Base-by-base conservation (phyloP, 352 stramenopile species). In the Peronosclerospora sorghi region DNA sequence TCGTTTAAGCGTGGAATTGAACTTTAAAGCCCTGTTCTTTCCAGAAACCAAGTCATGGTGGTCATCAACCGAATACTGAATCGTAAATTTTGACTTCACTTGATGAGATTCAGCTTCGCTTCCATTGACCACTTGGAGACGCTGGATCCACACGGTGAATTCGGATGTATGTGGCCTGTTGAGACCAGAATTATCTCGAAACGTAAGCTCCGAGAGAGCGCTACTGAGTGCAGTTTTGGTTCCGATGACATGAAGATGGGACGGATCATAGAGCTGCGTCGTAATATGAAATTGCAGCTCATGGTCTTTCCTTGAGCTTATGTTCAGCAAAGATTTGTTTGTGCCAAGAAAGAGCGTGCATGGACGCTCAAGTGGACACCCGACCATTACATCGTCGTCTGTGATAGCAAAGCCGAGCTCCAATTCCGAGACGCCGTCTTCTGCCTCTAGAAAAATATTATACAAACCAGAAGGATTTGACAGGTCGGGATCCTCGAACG, bases 401-500 rank as follows among this genome's bases (percentile, higher is more conserved):
- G 55, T 69, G 29, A 85, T 34, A 7, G 40, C 28, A 32, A 71
- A 61, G 1, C 66, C 69, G 18, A 87, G 41, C 10, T 68, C 40
- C n/a, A 86, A 65, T 9, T 46, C 48, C 0, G 54, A 69, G 5
- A 43, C n/a, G 2, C 50, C 46, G 13, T 74, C 57, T 20, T 46
- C 44, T 17, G 68, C 56, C 37, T 77, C 52, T 8, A 88, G 45
- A 14, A 48, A 61, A 5, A 76, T 55, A 37, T 66, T 51, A 32
- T 85, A 88, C 4, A 39, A 26, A n/a, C 59, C 59, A 3, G 44
- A 53, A 17, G 39, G 8, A 21, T 26, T 38, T 35, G 45, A 64
- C 8, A 44, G 48, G 38, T 88, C 73, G 0, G 71, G 57, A 38
- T 86, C 71, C 6, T 73, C 51, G 27, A 88, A 88, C 2, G 37